Conservation (phyloP, 1,284 basidiomycete species). For the Tylopilus sp. region DNA sequence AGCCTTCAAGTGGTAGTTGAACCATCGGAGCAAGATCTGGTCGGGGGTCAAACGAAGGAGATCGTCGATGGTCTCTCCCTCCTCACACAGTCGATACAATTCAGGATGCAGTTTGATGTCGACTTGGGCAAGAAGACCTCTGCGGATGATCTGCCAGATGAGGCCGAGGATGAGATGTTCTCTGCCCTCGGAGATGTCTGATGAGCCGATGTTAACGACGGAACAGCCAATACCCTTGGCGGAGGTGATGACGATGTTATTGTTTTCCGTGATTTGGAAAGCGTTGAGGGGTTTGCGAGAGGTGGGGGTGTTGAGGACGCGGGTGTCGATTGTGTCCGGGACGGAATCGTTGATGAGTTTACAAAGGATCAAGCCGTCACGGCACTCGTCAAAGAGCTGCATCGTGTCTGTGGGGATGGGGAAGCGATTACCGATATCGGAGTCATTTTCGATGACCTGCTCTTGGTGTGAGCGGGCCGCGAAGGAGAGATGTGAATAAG, state of each 20-base stretch:
- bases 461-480: slow-evolving; percentile 5
- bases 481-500: background rate
- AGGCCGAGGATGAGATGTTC: slow-evolving; percentile 98
- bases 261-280: slow-evolving; percentile 99
- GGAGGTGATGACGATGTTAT: slow-evolving; percentile 99
- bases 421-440: slow-evolving; percentile 78
- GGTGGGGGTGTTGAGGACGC: slow-evolving; percentile 90
- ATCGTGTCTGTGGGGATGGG: slow-evolving; percentile 98
- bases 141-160: slow-evolving; percentile 98
- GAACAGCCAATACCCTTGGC: slow-evolving; percentile 98
- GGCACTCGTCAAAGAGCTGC: slow-evolving; percentile 97
- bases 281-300: slow-evolving; percentile 80
- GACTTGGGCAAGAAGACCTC: slow-evolving; percentile 90
- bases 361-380: slow-evolving; percentile 93
- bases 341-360: slow-evolving; percentile 99
- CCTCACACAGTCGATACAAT: slow-evolving; percentile 91
- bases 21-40: slow-evolving; percentile 95
- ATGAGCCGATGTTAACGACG: slow-evolving; percentile 96
- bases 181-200: slow-evolving; percentile 87
- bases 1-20: slow-evolving; percentile 97
- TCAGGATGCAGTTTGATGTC: slow-evolving; percentile 99
- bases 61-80: slow-evolving; percentile 96
- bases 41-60: slow-evolving; percentile 92
- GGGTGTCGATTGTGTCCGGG: slow-evolving; percentile 97
- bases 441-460: slow-evolving; percentile 87